Evolutionary conservation across 768 basidiomycete genomes (phyloP).

Genomic region (Termitomyces sp.): DNA sequence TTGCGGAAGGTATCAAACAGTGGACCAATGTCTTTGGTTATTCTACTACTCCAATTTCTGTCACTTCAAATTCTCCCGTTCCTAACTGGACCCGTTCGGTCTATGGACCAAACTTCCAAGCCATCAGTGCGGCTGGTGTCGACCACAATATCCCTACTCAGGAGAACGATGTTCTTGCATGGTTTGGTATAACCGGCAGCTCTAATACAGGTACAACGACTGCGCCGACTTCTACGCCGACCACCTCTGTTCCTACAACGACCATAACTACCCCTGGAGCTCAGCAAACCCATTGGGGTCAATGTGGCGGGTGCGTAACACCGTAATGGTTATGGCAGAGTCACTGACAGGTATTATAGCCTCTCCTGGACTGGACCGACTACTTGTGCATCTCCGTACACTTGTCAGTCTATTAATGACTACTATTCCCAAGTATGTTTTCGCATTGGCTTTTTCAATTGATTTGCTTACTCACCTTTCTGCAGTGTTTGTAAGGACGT

Average conservation of each 20-base stretch:
- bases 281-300: constrained; percentile 19
- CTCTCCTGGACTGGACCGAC: constrained; percentile 25
- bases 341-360: constrained; percentile 12
- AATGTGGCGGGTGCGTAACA: constrained; percentile 18
- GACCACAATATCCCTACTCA: constrained; percentile 53
- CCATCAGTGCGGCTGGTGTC: constrained; percentile 43
- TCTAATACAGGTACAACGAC: constrained; percentile 11
- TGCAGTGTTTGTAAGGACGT: constrained; percentile 4
- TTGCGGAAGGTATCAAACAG: constrained; percentile 47
- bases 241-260: constrained; percentile 16
- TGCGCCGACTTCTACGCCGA: constrained; percentile 13
- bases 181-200: constrained; percentile 41
- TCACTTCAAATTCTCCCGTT: constrained; percentile 36
- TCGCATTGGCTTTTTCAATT: background rate
- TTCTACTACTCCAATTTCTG: constrained; percentile 35
- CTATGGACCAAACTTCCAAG: constrained; percentile 48
- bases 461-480: background rate
- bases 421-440: constrained; percentile 22
- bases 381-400: constrained; percentile 21
- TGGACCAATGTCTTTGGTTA: constrained; percentile 55
- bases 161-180: constrained; percentile 41
- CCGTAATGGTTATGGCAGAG: background rate
- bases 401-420: constrained; percentile 14
- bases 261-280: constrained; percentile 10
- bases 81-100: constrained; percentile 43